Base-by-base conservation (phyloP, 495 filamentous ascomycete species). In the Bombardia bombarda region DNA sequence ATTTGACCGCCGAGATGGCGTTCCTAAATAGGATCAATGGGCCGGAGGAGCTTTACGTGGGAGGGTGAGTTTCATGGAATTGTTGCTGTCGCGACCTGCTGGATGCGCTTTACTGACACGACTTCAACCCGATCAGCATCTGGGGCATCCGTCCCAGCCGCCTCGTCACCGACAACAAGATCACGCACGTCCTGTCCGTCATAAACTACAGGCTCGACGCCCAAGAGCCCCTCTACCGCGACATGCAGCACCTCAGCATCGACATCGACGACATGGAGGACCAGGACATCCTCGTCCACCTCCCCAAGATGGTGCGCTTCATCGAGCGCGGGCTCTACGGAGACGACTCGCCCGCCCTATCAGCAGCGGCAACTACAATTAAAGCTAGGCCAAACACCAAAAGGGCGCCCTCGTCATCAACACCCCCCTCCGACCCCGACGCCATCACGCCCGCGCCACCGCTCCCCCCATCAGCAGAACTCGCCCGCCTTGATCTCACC, bases 151-250 rank as follows among this genome's bases (percentile, higher is more conserved):
- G 78, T 28, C 78, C 82, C 28, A 77, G 78, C 46, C 65, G 78
- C 3, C 73, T 82, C 13, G 66, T 98, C 23, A 63, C 73, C 39
- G 70, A 80, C 46, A 74, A 78, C 46, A 83, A 83, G 35, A 87
- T 97, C 60, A 96, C 88, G 2, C 90, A 96, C 65, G 72, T 97
- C 26, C 66, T 98, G n/a, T 95, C 90, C 2, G 87, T 87, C 45
- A 62, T 73, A 31, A 61, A 66, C n/a, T 66, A 57, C 40, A 58
- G 60, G 16, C 52, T 70, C 18, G 50, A 65, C 16, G 51, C 43
- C 40, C 54, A 58, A 33, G 55, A 56, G 48, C 57, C 55, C 22
- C 56, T 62, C 3, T 66, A 63, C 19, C 58, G 70, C 41, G 53
- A 66, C 6, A 87, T 80, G 57, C 63, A 80, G 45, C 89, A 93